Evolutionary conservation across 768 basidiomycete species (phyloP).

Genomic region (Hericium coralloides): DNA sequence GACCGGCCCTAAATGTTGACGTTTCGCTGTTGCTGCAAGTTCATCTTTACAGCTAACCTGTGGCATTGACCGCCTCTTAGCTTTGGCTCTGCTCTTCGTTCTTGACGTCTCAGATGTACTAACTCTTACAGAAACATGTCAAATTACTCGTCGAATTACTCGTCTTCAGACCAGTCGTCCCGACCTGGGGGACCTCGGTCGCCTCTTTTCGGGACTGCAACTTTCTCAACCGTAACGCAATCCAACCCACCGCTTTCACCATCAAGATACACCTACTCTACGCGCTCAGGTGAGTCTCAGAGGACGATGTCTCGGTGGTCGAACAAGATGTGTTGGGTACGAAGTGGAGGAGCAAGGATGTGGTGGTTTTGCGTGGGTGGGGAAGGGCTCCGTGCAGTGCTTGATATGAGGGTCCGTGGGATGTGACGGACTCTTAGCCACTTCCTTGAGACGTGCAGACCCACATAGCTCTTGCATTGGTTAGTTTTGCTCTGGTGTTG

Average conservation of each 20-base stretch:
- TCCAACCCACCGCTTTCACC: conserved; percentile 45
- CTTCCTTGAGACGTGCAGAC: too few relatives aligned
- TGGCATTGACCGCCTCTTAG: conserved; percentile 1
- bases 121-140: conserved; percentile 25
- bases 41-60: not conserved
- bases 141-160: conserved; percentile 17
- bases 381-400: not conserved
- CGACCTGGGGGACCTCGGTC: conserved; percentile 37
- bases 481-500: not conserved
- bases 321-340: not conserved
- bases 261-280: conserved; percentile 50
- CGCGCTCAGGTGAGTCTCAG: conserved; percentile 39
- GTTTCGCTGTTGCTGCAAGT: conserved; percentile 7
- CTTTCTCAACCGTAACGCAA: conserved; percentile 42
- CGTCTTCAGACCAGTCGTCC: conserved; percentile 20
- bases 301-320: not conserved
- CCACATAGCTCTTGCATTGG: not conserved
- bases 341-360: not conserved
- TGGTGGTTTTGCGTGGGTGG: not conserved
- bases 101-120: conserved; percentile 20
- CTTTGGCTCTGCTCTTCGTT: conserved; percentile 28
- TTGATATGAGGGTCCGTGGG: not conserved
- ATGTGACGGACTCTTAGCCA: too few relatives aligned
- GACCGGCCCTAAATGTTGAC: conserved; percentile 32
- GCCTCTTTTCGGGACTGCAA: conserved; percentile 52